Evolutionary conservation across 176 grass and related monocot species (phyloP).

Genomic region (Hyparrhenia diplandra): DNA sequence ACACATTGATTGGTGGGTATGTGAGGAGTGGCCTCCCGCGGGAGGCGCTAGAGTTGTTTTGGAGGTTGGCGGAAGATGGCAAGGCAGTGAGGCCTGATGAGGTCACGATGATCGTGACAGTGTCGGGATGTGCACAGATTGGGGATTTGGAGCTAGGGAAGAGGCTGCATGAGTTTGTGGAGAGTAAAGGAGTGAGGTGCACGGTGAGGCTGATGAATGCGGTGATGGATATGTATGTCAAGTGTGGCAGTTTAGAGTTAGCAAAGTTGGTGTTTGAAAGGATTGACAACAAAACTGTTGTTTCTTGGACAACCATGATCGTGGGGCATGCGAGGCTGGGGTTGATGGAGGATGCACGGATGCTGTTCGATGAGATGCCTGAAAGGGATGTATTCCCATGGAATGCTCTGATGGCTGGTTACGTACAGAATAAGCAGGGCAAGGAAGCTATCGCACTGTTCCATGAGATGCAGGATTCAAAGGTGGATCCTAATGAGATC

Average conservation of each 20-base stretch:
- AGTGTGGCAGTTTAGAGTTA: conserved; percentile 39
- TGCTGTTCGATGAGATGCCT: conserved; percentile 73
- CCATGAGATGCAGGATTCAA: conserved; percentile 69
- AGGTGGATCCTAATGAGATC: conserved; percentile 52
- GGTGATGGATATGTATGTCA: conserved; percentile 66
- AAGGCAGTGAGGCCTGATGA: conserved; percentile 23
- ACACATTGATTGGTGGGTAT: conserved; percentile 49
- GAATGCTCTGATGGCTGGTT: conserved; percentile 77
- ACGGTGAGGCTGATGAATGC: conserved; percentile 44
- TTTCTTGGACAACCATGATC: conserved; percentile 72
- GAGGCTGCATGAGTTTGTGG: conserved; percentile 29
- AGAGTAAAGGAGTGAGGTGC: conserved; percentile 29
- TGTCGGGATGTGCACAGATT: conserved; percentile 34
- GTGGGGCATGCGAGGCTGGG: conserved; percentile 50
- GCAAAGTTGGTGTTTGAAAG: conserved; percentile 40
- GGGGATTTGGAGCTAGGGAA: conserved; percentile 50
- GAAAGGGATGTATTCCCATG: conserved; percentile 69
- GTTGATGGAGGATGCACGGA: conserved; percentile 39
- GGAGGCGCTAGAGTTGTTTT: conserved; percentile 43
- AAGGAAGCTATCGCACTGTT: conserved; percentile 72
- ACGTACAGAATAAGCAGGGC: conserved; percentile 56
- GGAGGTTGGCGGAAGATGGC: conserved; percentile 20
- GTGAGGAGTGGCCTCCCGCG: neutral
- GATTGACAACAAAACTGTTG: conserved; percentile 24
- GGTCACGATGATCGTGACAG: conserved; percentile 55